These are phyloP conservation scores for Pseudogymnoascus sp. DNA, from an alignment of 2,329 filamentous ascomycete genomes.

Conservation along the genomic window DNA sequence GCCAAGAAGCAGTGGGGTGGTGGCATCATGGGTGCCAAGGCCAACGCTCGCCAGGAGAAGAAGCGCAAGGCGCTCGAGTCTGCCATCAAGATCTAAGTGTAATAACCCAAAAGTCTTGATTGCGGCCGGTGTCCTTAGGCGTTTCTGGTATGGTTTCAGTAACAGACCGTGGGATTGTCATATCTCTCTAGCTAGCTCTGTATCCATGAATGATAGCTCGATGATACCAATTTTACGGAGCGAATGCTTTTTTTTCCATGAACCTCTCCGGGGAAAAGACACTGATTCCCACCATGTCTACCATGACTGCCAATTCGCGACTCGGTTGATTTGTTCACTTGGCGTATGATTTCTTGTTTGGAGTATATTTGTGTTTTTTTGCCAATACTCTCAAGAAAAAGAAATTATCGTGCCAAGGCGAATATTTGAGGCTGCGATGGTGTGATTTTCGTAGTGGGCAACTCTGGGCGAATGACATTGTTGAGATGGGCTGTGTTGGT, in stretches of 20 bases:
- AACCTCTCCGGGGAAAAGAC: not conserved
- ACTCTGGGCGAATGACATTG: not conserved
- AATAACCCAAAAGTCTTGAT: slow-evolving; percentile 17
- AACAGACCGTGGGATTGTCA: slow-evolving; percentile 4
- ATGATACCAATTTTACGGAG: slow-evolving; percentile 25
- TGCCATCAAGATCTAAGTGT: slow-evolving; percentile 91
- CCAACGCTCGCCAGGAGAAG: slow-evolving; percentile 60
- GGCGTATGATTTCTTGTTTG: not conserved
- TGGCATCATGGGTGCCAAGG: slow-evolving; percentile 99
- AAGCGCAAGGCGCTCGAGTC: slow-evolving; percentile 80
- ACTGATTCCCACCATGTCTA: not conserved
- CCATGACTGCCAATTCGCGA: not conserved
- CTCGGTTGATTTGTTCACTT: not conserved
- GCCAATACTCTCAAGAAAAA: slow-evolving; percentile 5
- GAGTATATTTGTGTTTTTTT: not conserved
- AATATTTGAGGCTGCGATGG: slow-evolving; percentile 2
- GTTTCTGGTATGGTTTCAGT: slow-evolving; percentile 24
- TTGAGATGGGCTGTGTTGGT: not conserved
- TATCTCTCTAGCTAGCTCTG: slow-evolving; percentile 21
- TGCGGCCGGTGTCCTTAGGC: slow-evolving; percentile 19
- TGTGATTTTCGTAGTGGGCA: slow-evolving; percentile 1
- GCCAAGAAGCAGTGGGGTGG: slow-evolving; percentile 93
- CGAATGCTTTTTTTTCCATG: slow-evolving; percentile 7
- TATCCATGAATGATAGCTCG: slow-evolving; percentile 26
- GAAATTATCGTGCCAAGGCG: slow-evolving; percentile 1